phyloP scores from a whole-genome alignment of 805 yeast genomes.

The Lachancea waltii region DNA sequence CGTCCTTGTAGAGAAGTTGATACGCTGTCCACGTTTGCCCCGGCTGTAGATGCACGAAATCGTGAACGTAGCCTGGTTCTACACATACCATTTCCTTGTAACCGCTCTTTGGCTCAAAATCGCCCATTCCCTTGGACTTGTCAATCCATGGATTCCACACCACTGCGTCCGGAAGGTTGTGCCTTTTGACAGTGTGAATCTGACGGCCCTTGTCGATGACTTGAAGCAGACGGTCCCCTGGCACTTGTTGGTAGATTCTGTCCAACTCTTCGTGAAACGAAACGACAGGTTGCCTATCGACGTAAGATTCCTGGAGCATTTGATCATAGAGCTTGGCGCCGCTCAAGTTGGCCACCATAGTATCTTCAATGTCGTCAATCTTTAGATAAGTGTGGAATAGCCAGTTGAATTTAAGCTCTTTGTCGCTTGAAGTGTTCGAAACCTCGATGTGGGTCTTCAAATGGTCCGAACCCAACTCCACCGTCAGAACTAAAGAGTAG shows the following conservation, averaged over 20 bases:
- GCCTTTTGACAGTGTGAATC: slow-evolving; percentile 57
- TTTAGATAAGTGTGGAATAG: slow-evolving; percentile 86
- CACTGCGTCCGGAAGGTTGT: slow-evolving; percentile 60
- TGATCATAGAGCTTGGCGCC: slow-evolving; percentile 75
- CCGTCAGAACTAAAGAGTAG: slow-evolving; percentile 69
- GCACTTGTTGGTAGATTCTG: slow-evolving; percentile 66
- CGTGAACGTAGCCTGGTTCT: slow-evolving; percentile 86
- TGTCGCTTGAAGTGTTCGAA: slow-evolving; percentile 51
- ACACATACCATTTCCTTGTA: slow-evolving; percentile 85
- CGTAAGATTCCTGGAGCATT: slow-evolving; percentile 52
- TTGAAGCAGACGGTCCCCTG: slow-evolving; percentile 49
- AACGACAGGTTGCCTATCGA: slow-evolving; percentile 69
- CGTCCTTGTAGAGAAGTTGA: slow-evolving; percentile 54
- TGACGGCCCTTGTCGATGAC: slow-evolving; percentile 69
- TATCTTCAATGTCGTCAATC: slow-evolving; percentile 71
- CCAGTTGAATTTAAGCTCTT: slow-evolving; percentile 80
- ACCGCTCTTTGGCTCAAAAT: slow-evolving; percentile 81
- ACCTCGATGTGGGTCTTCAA: slow-evolving; percentile 70
- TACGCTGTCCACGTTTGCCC: slow-evolving; percentile 71
- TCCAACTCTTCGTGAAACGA: slow-evolving; percentile 75
- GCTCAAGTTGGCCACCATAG: slow-evolving; percentile 68
- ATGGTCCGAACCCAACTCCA: slow-evolving; percentile 51
- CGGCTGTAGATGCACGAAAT: slow-evolving; percentile 56
- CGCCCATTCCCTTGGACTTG: slow-evolving; percentile 76
- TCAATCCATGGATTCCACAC: slow-evolving; percentile 98